These are phyloP conservation scores for Tetrapisispora arboricola DNA, from an alignment of 805 yeast species.

Conservation along the genomic window DNA sequence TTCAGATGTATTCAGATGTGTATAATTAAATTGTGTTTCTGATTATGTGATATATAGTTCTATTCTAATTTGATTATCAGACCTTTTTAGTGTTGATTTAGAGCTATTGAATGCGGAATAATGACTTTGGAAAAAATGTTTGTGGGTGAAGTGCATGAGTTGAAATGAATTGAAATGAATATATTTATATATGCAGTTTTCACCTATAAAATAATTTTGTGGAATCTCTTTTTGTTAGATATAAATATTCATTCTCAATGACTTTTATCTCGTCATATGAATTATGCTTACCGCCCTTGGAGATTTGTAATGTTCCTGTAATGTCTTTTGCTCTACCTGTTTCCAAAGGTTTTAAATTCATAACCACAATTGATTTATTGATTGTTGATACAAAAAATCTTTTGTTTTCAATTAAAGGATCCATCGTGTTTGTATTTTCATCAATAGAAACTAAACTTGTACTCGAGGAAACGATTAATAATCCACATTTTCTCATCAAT, in stretches of 20 bases:
- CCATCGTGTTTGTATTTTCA: constrained; percentile 5
- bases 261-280: constrained; percentile 22
- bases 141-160: too few species aligned
- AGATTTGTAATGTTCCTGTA: constrained; percentile 58
- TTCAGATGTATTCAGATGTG: too few species aligned
- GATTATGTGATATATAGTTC: too few species aligned
- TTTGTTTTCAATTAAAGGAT: constrained; percentile 19
- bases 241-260: constrained; percentile 54
- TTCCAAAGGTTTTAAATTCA: constrained; percentile 55
- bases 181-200: too few species aligned
- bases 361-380: constrained; percentile 18
- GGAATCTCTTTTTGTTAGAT: constrained; percentile 46
- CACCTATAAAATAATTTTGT: constrained; percentile 34
- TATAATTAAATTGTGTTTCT: too few species aligned
- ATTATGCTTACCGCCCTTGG: constrained; percentile 43
- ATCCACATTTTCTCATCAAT: constrained; percentile 15
- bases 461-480: constrained; percentile 18
- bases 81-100: too few species aligned
- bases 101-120: too few species aligned
- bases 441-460: constrained; percentile 10
- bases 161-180: too few species aligned
- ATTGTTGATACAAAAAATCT: constrained; percentile 16
- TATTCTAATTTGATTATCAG: too few species aligned
- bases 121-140: too few species aligned
- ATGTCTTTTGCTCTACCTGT: constrained; percentile 80